phyloP scores from a whole-genome alignment of 257 asterid genomes.

The Nicotiana noctiflora region DNA sequence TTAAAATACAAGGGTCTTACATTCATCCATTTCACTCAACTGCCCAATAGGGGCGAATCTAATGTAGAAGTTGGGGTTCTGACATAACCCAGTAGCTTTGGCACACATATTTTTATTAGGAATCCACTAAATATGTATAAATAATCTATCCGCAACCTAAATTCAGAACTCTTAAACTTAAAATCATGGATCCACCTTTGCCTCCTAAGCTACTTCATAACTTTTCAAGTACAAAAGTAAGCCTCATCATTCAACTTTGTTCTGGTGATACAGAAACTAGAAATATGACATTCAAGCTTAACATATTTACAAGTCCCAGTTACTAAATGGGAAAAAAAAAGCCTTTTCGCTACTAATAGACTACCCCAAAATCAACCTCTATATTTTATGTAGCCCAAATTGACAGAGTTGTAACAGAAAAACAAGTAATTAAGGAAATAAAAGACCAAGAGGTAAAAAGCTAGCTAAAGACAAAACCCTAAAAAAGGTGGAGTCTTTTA shows the following conservation, averaged over 20 bases:
- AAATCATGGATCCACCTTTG: no score
- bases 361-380: neutral
- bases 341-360: neutral
- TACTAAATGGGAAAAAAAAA: neutral
- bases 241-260: neutral
- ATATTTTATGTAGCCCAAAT: neutral
- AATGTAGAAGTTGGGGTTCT: no score
- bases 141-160: no score
- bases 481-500: slow-evolving; percentile 9
- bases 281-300: neutral
- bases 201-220: neutral
- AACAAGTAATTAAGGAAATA: neutral
- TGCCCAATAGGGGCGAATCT: no score
- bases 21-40: neutral
- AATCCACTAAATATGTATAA: no score
- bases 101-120: no score
- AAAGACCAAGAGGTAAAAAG: neutral
- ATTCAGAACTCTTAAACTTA: no score
- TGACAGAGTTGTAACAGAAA: neutral
- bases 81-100: no score
- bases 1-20: neutral
- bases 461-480: neutral
- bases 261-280: neutral
- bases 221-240: neutral
- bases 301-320: neutral